These are phyloP conservation scores for Lathyrus aphaca DNA, from an alignment of 306 rosid genomes.

Conservation along the genomic window DNA sequence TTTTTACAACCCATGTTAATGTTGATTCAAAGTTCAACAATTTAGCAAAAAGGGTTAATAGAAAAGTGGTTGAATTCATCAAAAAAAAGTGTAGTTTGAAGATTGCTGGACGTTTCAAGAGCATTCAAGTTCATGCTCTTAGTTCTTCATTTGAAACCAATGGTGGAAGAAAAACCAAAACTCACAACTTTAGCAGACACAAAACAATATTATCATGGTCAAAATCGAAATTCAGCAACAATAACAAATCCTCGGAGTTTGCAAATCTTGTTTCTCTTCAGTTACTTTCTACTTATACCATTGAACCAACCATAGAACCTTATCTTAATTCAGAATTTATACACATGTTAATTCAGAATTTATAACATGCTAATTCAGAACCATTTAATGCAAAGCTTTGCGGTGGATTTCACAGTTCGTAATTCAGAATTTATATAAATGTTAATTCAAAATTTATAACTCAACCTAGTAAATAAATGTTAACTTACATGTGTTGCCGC, in stretches of 20 bases:
- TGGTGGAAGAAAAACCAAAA: slow-evolving; percentile 40
- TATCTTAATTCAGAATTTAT: too few species aligned
- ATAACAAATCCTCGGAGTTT: slow-evolving; percentile 45
- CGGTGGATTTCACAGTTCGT: slow-evolving; percentile 70
- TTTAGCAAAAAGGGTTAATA: slow-evolving; percentile 32
- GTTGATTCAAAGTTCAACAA: slow-evolving; percentile 26
- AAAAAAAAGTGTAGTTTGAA: slow-evolving; percentile 68
- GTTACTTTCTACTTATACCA: slow-evolving; percentile 58
- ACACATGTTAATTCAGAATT: too few species aligned
- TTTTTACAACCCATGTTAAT: slow-evolving; percentile 34
- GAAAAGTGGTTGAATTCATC: slow-evolving; percentile 13
- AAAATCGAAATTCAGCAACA: slow-evolving; percentile 55
- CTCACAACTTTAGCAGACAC: slow-evolving; percentile 50
- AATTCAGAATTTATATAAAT: too few species aligned
- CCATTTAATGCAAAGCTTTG: slow-evolving; percentile 74
- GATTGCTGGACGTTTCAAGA: slow-evolving; percentile 66
- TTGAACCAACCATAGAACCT: slow-evolving; percentile 74
- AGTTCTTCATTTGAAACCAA: slow-evolving; percentile 58
- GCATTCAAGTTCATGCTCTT: slow-evolving; percentile 73
- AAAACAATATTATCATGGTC: slow-evolving; percentile 54
- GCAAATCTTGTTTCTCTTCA: slow-evolving; percentile 51
- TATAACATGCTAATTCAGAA: too few species aligned
- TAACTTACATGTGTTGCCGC: too few species aligned
- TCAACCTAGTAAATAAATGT: too few species aligned
- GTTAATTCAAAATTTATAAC: too few species aligned